Conservation (phyloP, 805 yeast genomes). For the Lachancea nothofagi region DNA sequence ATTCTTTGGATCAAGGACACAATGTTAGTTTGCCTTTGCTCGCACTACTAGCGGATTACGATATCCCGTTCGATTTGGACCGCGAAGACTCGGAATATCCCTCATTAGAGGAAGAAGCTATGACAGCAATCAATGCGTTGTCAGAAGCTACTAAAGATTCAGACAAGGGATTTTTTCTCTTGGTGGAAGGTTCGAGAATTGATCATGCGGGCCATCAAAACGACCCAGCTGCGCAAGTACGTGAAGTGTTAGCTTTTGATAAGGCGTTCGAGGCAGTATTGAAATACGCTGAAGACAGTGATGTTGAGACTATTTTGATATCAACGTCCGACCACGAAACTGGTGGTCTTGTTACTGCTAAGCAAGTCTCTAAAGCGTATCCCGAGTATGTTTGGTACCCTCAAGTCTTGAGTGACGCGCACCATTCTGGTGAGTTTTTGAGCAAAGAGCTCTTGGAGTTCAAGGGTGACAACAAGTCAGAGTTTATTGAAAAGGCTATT, state of each 20-base stretch:
- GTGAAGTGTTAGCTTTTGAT: constrained; percentile 85
- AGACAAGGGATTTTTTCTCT: constrained; percentile 77
- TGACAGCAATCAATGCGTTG: constrained; percentile 66
- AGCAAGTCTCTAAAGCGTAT: constrained; percentile 61
- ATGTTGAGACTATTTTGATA: constrained; percentile 70
- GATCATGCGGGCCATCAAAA: constrained; percentile 95
- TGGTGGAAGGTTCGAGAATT: constrained; percentile 88
- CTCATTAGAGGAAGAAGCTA: constrained; percentile 71
- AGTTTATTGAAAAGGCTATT: constrained; percentile 48
- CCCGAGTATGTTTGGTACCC: constrained; percentile 92
- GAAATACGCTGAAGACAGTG: constrained; percentile 60
- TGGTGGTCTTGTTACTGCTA: constrained; percentile 86
- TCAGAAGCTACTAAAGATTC: constrained; percentile 61
- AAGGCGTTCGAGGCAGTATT: constrained; percentile 70
- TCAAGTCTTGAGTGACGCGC: constrained; percentile 59
- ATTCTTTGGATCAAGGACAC: constrained; percentile 47
- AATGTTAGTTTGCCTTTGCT: constrained; percentile 72
- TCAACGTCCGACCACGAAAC: constrained; percentile 95
- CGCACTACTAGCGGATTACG: constrained; percentile 67
- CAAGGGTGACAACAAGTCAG: constrained; percentile 28
- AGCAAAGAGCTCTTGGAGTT: constrained; percentile 40
- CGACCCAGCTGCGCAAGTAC: constrained; percentile 91
- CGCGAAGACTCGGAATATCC: constrained; percentile 59
- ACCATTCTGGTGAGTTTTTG: constrained; percentile 73
- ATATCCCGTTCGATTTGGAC: constrained; percentile 83